Conservation (phyloP, 1,284 basidiomycete genomes). For the Hemileia vastatrix region DNA sequence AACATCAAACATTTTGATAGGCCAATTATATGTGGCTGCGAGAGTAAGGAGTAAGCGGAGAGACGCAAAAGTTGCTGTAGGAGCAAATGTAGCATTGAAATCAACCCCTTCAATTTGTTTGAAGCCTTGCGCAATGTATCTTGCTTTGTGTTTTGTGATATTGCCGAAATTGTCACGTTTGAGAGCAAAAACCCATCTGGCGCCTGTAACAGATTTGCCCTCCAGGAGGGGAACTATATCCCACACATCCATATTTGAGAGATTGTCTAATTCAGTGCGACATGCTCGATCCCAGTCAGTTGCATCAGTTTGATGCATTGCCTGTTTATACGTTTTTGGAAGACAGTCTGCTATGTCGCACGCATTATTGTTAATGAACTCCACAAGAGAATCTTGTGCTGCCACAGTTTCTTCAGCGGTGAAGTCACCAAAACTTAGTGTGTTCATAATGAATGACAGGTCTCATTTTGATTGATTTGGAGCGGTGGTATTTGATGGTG, state of each 20-base stretch:
- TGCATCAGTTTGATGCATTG: background rate
- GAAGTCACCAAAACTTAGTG: no score
- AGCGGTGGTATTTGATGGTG: no score
- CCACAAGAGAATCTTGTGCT: no score
- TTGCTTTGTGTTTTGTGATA: background rate
- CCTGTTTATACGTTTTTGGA: slow-evolving; percentile 4
- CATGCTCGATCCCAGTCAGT: background rate
- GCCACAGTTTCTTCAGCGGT: no score
- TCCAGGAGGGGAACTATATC: background rate
- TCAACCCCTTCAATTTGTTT: background rate
- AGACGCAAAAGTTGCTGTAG: slow-evolving; percentile 2
- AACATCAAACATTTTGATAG: slow-evolving; percentile 4
- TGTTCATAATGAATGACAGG: no score
- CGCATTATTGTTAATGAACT: no score
- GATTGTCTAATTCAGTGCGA: background rate
- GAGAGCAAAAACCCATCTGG: slow-evolving; percentile 1
- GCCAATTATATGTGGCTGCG: background rate
- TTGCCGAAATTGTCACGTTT: no score
- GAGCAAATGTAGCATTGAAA: background rate
- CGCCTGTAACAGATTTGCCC: background rate
- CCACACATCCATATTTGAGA: background rate
- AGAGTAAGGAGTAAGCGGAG: background rate
- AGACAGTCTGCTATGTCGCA: no score
- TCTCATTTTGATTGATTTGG: no score
- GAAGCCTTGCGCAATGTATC: background rate